Evolutionary conservation across 1,139 yeast species (phyloP), one percentile per base, ranked within the genome.

Genomic region (Pichia kudriavzevii): DNA sequence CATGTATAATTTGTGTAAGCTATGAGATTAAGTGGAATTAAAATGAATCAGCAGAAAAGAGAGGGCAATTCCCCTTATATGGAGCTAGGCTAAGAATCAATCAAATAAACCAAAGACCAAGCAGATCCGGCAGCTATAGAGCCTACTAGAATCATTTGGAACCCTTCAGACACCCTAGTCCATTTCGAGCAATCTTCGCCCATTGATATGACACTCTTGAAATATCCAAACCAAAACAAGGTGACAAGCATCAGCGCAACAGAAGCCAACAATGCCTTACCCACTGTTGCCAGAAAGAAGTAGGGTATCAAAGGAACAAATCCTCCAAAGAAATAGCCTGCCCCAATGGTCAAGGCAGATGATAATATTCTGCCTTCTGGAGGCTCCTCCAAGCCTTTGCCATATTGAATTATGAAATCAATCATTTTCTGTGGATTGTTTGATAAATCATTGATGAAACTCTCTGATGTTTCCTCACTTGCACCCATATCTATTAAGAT

Each of bases 91-190:
- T 24, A 26, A 17, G 39, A 40, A 28, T 80, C 95, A 45, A 87
- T 78, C 45, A 79, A 61, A 55, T 78, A 80, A 30, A 91, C 97
- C 55, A 88, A 72, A 30, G 77, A 76, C 95, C 95, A 91, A 15
- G 98, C 97, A 18, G 94, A 84, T 7, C 95, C 94, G 5, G 98
- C 98, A 18, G 98, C 98, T 22, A 82, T 63, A 13, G 96, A 94
- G 28, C 98, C 98, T 34, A 85, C 88, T 15, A 81, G 63, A 38
- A 87, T 79, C 97, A 91, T 91, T 60, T 87, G 94, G 28, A 81
- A 38, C 34, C 97, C 97, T 57, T 87, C 95, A 31, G 64, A 61
- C 5, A 81, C 62, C 52, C 84, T 82, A 50, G 75, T 76, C 41
- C 56, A 52, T 8, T 59, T 59, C 12, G 84, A 70, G 50, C 85